Evolutionary conservation across 2,329 filamentous ascomycete genomes (phyloP).

Genomic region (Fusarium acutatum): DNA sequence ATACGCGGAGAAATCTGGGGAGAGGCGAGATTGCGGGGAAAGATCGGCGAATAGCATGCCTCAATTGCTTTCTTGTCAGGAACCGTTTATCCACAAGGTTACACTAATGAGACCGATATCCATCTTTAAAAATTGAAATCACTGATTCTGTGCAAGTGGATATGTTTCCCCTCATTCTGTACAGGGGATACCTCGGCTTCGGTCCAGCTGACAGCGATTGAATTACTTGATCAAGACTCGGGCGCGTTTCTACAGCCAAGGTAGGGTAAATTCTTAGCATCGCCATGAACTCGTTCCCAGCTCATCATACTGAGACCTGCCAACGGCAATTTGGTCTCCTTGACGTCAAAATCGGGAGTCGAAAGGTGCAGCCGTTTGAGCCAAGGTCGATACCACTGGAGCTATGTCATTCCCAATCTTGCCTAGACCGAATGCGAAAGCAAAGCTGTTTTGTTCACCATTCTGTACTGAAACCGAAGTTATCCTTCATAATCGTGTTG

Average conservation of each 20-base stretch:
- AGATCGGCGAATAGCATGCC: neutral
- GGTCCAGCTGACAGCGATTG: neutral
- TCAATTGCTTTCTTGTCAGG: neutral
- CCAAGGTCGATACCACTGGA: neutral
- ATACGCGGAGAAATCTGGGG: conserved; percentile 16
- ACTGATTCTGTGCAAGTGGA: neutral
- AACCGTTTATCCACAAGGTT: neutral
- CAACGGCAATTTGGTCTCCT: accelerated
- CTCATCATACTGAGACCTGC: accelerated
- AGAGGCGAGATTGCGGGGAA: neutral
- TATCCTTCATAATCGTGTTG: too few species aligned
- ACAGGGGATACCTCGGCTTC: neutral
- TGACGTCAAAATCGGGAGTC: accelerated
- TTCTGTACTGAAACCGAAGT: too few species aligned
- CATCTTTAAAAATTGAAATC: accelerated
- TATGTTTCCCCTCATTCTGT: neutral
- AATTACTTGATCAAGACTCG: neutral
- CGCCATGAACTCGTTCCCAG: neutral
- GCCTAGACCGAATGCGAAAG: neutral
- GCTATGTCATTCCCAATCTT: too few species aligned
- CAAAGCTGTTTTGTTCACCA: accelerated
- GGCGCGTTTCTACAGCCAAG: neutral
- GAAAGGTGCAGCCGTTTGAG: neutral
- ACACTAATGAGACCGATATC: neutral
- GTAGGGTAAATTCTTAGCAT: neutral